Evolutionary conservation across 2,329 filamentous ascomycete species (phyloP).

Genomic region (Paraphaeosphaeria minitans): DNA sequence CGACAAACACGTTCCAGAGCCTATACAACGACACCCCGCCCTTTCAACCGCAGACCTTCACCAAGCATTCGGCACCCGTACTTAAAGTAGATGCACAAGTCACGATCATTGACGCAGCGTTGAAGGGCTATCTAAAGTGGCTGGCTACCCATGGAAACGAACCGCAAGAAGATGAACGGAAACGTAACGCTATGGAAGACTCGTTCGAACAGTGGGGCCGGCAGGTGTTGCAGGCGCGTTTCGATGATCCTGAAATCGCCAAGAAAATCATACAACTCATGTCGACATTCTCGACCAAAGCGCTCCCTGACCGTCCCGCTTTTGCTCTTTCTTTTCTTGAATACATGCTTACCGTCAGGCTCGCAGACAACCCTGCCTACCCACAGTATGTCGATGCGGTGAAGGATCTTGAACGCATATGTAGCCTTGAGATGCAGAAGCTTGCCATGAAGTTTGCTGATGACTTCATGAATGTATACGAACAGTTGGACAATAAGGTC

Average conservation of each 20-base stretch:
- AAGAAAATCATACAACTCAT: constrained; percentile 82
- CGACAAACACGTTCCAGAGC: constrained; percentile 73
- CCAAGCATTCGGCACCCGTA: constrained; percentile 72
- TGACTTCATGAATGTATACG: constrained; percentile 85
- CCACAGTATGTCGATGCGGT: constrained; percentile 83
- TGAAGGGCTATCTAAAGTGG: constrained; percentile 91
- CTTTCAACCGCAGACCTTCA: constrained; percentile 61
- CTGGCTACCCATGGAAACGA: constrained; percentile 59
- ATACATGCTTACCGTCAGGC: constrained; percentile 84
- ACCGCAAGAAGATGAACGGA: constrained; percentile 55
- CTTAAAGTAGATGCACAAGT: constrained; percentile 87
- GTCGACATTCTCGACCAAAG: constrained; percentile 82
- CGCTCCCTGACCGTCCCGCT: constrained; percentile 73
- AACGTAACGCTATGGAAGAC: constrained; percentile 63
- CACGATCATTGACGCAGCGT: constrained; percentile 82
- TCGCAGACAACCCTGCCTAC: constrained; percentile 72
- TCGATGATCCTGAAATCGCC: constrained; percentile 83
- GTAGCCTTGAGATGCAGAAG: constrained; percentile 85
- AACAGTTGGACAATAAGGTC: constrained; percentile 82
- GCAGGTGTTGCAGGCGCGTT: constrained; percentile 70
- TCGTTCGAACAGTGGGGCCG: constrained; percentile 75
- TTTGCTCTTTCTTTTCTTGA: constrained; percentile 91
- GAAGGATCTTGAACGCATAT: constrained; percentile 83
- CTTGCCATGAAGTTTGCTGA: constrained; percentile 90
- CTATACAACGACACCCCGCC: constrained; percentile 73